A percentile compares a stretch with the other conserved stretches of the same genome.
phyloP scores from a whole-genome alignment of 2,329 filamentous ascomycete genomes.

The Dactylella cylindrospora region DNA sequence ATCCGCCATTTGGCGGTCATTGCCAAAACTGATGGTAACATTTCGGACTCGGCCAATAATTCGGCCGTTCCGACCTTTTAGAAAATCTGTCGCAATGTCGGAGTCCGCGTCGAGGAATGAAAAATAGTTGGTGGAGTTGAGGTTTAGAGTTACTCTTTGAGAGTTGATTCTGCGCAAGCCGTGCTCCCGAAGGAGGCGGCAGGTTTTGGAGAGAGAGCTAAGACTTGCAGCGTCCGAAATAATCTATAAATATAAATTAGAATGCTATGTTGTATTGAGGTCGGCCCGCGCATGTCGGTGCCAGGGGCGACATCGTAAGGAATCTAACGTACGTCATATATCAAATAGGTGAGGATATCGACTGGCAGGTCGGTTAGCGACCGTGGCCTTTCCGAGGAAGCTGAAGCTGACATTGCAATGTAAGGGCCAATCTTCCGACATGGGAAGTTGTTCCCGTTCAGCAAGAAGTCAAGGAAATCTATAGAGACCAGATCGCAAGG shows the following conservation, averaged over 20 bases:
- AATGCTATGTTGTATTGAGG: not conserved
- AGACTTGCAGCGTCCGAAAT: slow-evolving; percentile 9
- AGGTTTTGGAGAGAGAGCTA: slow-evolving; percentile 8
- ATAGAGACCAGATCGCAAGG: too few relatives aligned
- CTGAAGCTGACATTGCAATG: too few relatives aligned
- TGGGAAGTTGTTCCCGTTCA: too few relatives aligned
- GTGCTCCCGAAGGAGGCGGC: not conserved
- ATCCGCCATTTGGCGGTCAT: slow-evolving; percentile 2
- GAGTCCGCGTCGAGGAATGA: not conserved
- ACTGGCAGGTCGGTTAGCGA: slow-evolving; percentile 18
- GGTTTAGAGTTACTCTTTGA: slow-evolving; percentile 10
- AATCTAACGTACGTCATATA: slow-evolving; percentile 16
- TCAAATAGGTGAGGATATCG: slow-evolving; percentile 19
- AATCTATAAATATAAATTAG: not conserved
- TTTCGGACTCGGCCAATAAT: slow-evolving; percentile 4
- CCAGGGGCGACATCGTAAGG: too few relatives aligned
- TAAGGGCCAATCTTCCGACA: too few relatives aligned
- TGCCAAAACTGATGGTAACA: slow-evolving; percentile 9
- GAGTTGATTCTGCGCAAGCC: slow-evolving; percentile 8
- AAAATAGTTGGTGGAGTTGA: slow-evolving; percentile 1
- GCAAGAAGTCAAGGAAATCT: too few relatives aligned
- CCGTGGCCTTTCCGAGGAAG: not conserved
- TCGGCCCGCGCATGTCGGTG: too few relatives aligned
- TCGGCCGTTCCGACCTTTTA: not conserved
- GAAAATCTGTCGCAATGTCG: not conserved